A percentile compares a stretch with the other conserved stretches of the same genome.
Conservation (phyloP, 164 flowering plant genomes). For the Nymphaea colorata region DNA sequence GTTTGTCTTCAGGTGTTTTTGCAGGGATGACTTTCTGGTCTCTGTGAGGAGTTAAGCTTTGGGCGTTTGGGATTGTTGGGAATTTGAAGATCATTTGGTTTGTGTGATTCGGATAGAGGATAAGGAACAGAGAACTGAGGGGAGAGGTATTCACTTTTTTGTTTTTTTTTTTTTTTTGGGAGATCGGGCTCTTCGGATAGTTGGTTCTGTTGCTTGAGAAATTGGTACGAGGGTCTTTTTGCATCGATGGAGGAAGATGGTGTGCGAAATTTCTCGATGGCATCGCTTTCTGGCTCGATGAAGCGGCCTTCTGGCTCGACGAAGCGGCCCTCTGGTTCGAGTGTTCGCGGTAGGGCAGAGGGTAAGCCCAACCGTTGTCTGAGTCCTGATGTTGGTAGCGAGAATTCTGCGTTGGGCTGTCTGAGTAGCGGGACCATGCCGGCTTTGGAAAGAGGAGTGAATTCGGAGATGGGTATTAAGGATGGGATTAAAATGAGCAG, state of each 20-base stretch:
- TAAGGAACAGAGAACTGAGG: background rate
- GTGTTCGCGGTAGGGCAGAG: too few species aligned
- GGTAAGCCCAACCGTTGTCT: background rate
- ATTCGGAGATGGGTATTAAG: conserved; percentile 1
- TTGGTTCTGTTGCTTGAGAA: background rate
- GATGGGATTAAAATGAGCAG: conserved; percentile 36
- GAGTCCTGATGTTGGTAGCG: background rate
- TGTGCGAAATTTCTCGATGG: background rate
- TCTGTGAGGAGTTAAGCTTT: background rate
- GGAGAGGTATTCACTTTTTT: background rate
- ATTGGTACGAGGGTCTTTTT: background rate
- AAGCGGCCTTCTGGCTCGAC: background rate
- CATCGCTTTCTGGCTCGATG: background rate
- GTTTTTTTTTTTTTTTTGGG: background rate
- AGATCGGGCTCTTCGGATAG: too few species aligned
- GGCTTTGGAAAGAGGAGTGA: conserved; percentile 1
- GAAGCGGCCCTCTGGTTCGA: too few species aligned
- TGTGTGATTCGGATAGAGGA: background rate
- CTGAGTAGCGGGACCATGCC: background rate
- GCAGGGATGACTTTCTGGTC: background rate
- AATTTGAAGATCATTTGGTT: background rate
- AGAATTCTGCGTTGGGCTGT: background rate
- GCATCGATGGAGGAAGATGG: background rate
- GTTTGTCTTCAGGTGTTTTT: background rate
- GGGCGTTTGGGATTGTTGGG: background rate